These are phyloP conservation scores for Aspergillus jensenii DNA, from an alignment of 2,329 filamentous ascomycete genomes.

Conservation along the genomic window DNA sequence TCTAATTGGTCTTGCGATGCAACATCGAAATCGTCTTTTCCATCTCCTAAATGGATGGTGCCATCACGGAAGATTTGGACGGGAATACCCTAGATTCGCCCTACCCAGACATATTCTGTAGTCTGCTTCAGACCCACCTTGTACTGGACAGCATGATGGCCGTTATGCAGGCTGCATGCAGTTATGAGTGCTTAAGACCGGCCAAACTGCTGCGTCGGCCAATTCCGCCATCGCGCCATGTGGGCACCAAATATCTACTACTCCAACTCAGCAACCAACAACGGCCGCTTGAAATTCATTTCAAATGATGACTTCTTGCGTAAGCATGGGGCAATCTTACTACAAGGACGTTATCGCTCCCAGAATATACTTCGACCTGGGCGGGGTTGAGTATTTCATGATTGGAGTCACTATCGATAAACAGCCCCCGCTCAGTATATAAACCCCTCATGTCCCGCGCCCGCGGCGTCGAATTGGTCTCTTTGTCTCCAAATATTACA, in stretches of 20 bases:
- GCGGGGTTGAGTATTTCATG: neutral
- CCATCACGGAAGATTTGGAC: no score
- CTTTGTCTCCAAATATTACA: neutral
- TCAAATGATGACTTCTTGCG: slow-evolving; percentile 2
- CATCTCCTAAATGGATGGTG: no score
- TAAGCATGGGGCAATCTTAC: neutral
- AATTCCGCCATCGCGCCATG: neutral
- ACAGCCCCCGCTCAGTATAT: slow-evolving; percentile 1
- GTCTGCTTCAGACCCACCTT: no score
- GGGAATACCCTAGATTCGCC: no score
- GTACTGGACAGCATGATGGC: neutral
- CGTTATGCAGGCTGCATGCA: neutral
- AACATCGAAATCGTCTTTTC: no score
- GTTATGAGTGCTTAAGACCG: neutral
- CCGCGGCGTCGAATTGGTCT: neutral
- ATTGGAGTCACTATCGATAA: neutral
- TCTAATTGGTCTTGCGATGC: no score
- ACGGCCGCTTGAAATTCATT: neutral
- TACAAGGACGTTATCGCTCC: neutral
- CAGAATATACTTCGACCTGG: neutral
- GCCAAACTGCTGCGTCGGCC: no score
- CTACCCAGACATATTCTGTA: no score
- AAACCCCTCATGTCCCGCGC: neutral
- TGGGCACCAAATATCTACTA: neutral
- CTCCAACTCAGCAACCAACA: neutral